Evolutionary conservation across 257 asterid genomes (phyloP), one percentile per base, ranked within the genome.

Genomic region (Petunia axillaris): DNA sequence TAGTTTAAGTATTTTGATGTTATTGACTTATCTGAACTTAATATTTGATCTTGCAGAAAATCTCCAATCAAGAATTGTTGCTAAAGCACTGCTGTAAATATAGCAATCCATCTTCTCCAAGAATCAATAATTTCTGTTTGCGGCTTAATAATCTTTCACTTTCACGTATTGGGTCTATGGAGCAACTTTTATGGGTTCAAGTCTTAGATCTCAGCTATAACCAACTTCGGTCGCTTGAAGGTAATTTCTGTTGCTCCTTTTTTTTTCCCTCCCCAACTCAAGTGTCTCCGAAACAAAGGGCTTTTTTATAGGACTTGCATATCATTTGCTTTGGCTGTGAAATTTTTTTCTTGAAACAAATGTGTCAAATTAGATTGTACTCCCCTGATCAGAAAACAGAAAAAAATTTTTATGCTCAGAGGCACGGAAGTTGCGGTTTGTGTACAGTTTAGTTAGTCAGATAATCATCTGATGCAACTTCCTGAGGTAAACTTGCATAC

Each of bases 121-220:
- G 79, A 81, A 71, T 37, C 14, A 79, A 78, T 63, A 78, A 87
- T 81, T 65, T 83, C 11, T 86, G 89, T 81, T 74, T 93, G 38
- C 89, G 91, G 65, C 85, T 96, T 77, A 90, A 83, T 81, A 85
- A 91, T 59, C 93, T 94, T 82, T 93, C 98, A 41, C 79, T 96
- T 64, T 89, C 98, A 39, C 90, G 91, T 81, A 62, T 94, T 38
- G 97, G 96, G 73, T 83, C 90, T 80, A 62, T 93, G 83, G 97
- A 92, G 84, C 84, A 65, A 83, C 83, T 96, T 84, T 68, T 96
- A 87, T 94, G 98, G 98, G 95, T 96, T 58, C 98, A 93, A 85
- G 92, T 96, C 88, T 84, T 96, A 54, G 99, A 96, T 87, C 97
- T 94, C 82, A 91, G 98, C 83, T 82, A 89, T 88, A 96, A 96